Evolutionary conservation across 1,284 basidiomycete genomes (phyloP).

Genomic region (Fomitopsis palustris): DNA sequence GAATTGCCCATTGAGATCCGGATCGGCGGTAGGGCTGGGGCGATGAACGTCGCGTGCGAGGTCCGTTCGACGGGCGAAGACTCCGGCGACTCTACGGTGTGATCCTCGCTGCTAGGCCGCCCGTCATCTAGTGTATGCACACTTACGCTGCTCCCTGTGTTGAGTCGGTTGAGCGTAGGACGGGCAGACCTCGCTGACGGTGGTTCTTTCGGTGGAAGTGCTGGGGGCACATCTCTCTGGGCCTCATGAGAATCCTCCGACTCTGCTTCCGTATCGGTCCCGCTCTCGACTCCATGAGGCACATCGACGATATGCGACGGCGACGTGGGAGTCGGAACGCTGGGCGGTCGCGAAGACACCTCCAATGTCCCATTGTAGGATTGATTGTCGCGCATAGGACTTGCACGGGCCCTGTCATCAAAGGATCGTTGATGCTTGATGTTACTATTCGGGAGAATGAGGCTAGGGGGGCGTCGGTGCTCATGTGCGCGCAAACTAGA

Average conservation of each 20-base stretch:
- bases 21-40: slow-evolving; percentile 77
- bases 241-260: slow-evolving; percentile 24
- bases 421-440: slow-evolving; percentile 22
- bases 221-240: slow-evolving; percentile 33
- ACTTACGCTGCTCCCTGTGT: slow-evolving; percentile 9
- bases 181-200: slow-evolving; percentile 13
- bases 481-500: slow-evolving; percentile 4
- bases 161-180: slow-evolving; percentile 18
- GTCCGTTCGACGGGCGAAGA: slow-evolving; percentile 58
- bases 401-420: slow-evolving; percentile 20
- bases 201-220: slow-evolving; percentile 49
- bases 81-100: slow-evolving; percentile 41
- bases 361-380: slow-evolving; percentile 18
- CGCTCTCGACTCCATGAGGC: slow-evolving; percentile 67
- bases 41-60: slow-evolving; percentile 72
- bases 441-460: slow-evolving; percentile 18
- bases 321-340: slow-evolving; percentile 46
- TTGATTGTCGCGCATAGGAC: slow-evolving; percentile 13
- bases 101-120: slow-evolving; percentile 36
- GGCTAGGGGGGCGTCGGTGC: slow-evolving; percentile 16
- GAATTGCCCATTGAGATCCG: slow-evolving; percentile 77
- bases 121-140: slow-evolving; percentile 20
- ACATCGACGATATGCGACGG: slow-evolving; percentile 63
- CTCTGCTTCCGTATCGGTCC: slow-evolving; percentile 66
- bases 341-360: slow-evolving; percentile 18